These are phyloP conservation scores for Globisporangium orthogonon DNA, from an alignment of 352 stramenopile genomes.

Conservation along the genomic window DNA sequence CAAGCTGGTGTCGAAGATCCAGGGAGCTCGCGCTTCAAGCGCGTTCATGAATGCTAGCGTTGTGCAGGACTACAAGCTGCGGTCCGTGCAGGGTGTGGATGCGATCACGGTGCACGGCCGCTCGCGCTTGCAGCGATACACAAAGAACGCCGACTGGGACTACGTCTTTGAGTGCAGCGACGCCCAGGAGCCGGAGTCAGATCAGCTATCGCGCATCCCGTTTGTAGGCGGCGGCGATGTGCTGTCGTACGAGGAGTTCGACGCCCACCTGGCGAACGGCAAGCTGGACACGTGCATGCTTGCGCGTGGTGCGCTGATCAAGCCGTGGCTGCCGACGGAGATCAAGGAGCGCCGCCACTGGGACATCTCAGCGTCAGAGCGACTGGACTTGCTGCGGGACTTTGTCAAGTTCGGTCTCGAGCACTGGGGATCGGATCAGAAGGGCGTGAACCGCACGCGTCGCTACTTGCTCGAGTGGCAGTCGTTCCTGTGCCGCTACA, in stretches of 20 bases:
- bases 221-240: conserved; percentile 92
- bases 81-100: conserved; percentile 55
- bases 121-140: conserved; percentile 96
- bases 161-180: conserved; percentile 93
- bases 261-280: conserved; percentile 75
- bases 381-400: conserved; percentile 92
- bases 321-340: conserved; percentile 98
- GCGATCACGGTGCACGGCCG: conserved; percentile 93
- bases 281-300: conserved; percentile 89
- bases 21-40: conserved; percentile 44
- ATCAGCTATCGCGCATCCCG: conserved; percentile 37
- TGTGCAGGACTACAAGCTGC: conserved; percentile 64
- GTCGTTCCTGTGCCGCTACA: conserved; percentile 97
- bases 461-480: conserved; percentile 99
- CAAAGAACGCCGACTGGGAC: conserved; percentile 97
- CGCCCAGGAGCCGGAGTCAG: conserved; percentile 23
- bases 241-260: conserved; percentile 79
- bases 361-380: conserved; percentile 95
- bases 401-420: conserved; percentile 98
- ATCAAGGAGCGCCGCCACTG: conserved; percentile 97
- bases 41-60: conserved; percentile 79
- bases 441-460: conserved; percentile 96
- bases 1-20: conserved; percentile 90
- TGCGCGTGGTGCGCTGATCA: conserved; percentile 94
- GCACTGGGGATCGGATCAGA: conserved; percentile 98